Percentiles rank a stretch among this genome's conserved stretches.
These are phyloP conservation scores for Abrus precatorius DNA, from an alignment of 306 rosid genomes.

Conservation along the genomic window DNA sequence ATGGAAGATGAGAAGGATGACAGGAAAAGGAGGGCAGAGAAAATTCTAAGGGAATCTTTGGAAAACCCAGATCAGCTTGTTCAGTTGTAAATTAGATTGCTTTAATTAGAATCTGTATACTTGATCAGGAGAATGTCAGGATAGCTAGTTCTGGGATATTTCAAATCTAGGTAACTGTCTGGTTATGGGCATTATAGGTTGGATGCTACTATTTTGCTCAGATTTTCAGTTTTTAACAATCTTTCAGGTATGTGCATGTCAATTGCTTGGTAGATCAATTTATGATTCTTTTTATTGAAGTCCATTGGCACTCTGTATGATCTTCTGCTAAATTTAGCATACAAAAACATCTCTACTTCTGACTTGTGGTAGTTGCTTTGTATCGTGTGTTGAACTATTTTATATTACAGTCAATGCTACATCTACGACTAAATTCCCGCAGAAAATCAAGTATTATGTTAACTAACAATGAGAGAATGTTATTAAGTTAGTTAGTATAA, in stretches of 20 bases:
- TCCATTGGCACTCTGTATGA: slow-evolving; percentile 41
- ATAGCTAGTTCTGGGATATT: slow-evolving; percentile 65
- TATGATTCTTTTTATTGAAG: slow-evolving; percentile 65
- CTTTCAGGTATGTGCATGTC: slow-evolving; percentile 78
- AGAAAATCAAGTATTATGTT: not conserved
- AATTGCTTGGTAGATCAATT: slow-evolving; percentile 59
- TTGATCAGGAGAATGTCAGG: slow-evolving; percentile 73
- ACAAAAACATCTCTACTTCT: slow-evolving; percentile 29
- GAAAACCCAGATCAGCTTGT: slow-evolving; percentile 75
- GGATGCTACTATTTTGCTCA: slow-evolving; percentile 65
- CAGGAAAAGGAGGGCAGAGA: slow-evolving; percentile 80
- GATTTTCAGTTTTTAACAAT: slow-evolving; percentile 64
- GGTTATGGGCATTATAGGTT: slow-evolving; percentile 63
- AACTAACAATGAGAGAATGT: too few species aligned
- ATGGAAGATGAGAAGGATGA: slow-evolving; percentile 75
- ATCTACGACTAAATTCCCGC: slow-evolving; percentile 6
- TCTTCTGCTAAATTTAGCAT: slow-evolving; percentile 27
- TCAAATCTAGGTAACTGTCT: slow-evolving; percentile 61
- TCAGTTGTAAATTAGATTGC: slow-evolving; percentile 77
- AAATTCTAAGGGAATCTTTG: slow-evolving; percentile 82
- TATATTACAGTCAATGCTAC: not conserved
- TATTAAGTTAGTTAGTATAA: too few species aligned
- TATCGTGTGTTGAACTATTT: slow-evolving; percentile 3
- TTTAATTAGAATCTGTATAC: slow-evolving; percentile 69
- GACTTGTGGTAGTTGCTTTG: slow-evolving; percentile 33